phyloP scores from a whole-genome alignment of 345 rosid species.

The Lepidium africanum region DNA sequence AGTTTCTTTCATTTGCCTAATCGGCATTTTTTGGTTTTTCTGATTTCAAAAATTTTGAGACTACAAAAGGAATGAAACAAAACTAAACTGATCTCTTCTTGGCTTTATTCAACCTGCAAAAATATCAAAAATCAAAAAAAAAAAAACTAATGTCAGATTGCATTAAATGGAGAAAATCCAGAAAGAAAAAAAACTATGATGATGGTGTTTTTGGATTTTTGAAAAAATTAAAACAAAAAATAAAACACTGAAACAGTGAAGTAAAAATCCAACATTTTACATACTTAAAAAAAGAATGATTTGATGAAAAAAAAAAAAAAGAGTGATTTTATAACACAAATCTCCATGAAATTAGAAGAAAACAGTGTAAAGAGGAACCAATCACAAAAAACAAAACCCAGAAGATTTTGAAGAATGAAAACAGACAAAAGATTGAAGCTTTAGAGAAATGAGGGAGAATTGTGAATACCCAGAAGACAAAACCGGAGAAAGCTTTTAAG shows the following conservation, averaged over 20 bases:
- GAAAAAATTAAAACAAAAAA: neutral
- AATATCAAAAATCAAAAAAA: neutral
- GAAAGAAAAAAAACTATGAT: slow-evolving; percentile 7
- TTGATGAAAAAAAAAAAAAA: too few relatives aligned
- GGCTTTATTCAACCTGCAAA: slow-evolving; percentile 33
- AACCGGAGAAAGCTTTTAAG: slow-evolving; percentile 37
- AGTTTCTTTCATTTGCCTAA: slow-evolving; percentile 81
- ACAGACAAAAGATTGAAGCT: slow-evolving; percentile 19
- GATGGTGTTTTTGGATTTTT: neutral
- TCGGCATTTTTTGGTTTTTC: slow-evolving; percentile 45
- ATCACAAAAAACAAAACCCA: slow-evolving; percentile 19
- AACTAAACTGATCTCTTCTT: slow-evolving; percentile 18
- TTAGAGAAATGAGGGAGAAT: slow-evolving; percentile 10
- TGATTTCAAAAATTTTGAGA: neutral
- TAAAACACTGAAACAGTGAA: slow-evolving; percentile 8
- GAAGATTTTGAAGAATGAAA: slow-evolving; percentile 11
- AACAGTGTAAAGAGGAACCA: slow-evolving; percentile 6
- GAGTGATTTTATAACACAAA: neutral
- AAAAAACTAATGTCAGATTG: slow-evolving; percentile 24
- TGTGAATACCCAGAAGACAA: slow-evolving; percentile 51
- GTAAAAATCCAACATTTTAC: neutral
- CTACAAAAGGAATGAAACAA: slow-evolving; percentile 26
- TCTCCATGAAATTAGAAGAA: slow-evolving; percentile 13
- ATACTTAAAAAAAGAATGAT: neutral
- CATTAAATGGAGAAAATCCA: slow-evolving; percentile 28